Conservation (phyloP, 2,329 filamentous ascomycete species). For the Gaeumannomyces sp. region DNA sequence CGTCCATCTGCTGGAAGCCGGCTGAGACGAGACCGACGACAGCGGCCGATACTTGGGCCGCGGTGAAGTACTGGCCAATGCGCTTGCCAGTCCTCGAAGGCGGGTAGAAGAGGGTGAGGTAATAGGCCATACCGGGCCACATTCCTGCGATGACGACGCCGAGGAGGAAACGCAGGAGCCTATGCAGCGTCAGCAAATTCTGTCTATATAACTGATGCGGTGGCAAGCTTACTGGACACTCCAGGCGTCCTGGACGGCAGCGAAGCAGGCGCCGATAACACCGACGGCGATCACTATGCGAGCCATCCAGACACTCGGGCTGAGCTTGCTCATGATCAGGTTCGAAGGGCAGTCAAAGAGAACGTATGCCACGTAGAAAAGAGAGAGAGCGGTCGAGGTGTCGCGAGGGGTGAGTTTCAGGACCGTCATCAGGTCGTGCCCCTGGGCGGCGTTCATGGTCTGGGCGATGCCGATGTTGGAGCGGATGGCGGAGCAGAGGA, state of each 20-base stretch:
- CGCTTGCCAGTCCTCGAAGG: constrained; percentile 80
- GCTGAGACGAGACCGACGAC: constrained; percentile 86
- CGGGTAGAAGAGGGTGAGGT: constrained; percentile 86
- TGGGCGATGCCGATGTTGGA: constrained; percentile 92
- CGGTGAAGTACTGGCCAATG: constrained; percentile 82
- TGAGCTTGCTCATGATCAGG: constrained; percentile 77
- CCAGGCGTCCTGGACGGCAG: constrained; percentile 75
- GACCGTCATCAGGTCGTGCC: constrained; percentile 69
- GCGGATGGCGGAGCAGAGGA: constrained; percentile 84
- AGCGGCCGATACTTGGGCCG: constrained; percentile 79
- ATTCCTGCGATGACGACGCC: constrained; percentile 86
- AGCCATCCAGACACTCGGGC: constrained; percentile 86
- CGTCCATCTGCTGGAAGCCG: constrained; percentile 89
- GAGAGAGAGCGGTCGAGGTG: constrained; percentile 74
- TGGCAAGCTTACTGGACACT: constrained; percentile 61
- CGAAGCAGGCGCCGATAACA: constrained; percentile 75
- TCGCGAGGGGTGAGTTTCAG: constrained; percentile 67
- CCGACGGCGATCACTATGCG: constrained; percentile 85
- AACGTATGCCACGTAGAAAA: constrained; percentile 92
- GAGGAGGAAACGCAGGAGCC: constrained; percentile 74
- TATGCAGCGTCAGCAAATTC: constrained; percentile 18
- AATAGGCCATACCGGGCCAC: constrained; percentile 95
- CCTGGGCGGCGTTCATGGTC: constrained; percentile 72
- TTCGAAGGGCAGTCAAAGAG: constrained; percentile 86
- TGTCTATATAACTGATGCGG: constrained; percentile 9